Evolutionary conservation across 2,329 filamentous ascomycete species (phyloP).

Genomic region (Bipolaris cookei): DNA sequence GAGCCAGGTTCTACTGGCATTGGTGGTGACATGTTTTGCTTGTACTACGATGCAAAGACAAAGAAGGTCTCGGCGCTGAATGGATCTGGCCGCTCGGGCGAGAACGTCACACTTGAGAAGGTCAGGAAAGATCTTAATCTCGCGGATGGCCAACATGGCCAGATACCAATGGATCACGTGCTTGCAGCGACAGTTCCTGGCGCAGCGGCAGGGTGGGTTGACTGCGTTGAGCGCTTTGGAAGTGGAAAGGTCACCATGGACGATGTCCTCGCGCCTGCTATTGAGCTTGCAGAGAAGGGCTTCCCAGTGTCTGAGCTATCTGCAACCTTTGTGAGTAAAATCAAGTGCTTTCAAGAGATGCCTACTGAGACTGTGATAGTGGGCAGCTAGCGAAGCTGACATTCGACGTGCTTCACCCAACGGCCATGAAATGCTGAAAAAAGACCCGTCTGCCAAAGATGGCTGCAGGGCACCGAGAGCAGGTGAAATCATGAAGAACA

Average conservation of each 20-base stretch:
- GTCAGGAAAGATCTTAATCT: slow-evolving; percentile 74
- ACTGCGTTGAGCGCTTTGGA: slow-evolving; percentile 85
- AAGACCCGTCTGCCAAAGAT: slow-evolving; percentile 69
- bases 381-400: slow-evolving; percentile 67
- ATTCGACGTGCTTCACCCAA: slow-evolving; percentile 83
- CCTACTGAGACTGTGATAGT: slow-evolving; percentile 60
- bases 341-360: neutral
- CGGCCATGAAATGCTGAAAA: slow-evolving; percentile 84
- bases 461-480: slow-evolving; percentile 76
- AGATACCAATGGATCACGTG: slow-evolving; percentile 76
- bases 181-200: slow-evolving; percentile 88
- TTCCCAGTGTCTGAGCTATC: slow-evolving; percentile 87
- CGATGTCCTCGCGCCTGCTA: slow-evolving; percentile 81
- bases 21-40: slow-evolving; percentile 95
- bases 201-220: slow-evolving; percentile 90
- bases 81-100: slow-evolving; percentile 84
- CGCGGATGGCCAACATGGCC: slow-evolving; percentile 59
- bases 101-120: slow-evolving; percentile 70
- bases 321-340: slow-evolving; percentile 66
- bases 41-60: slow-evolving; percentile 85
- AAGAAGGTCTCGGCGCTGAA: slow-evolving; percentile 87
- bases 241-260: slow-evolving; percentile 80
- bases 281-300: slow-evolving; percentile 83
- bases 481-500: slow-evolving; percentile 90
- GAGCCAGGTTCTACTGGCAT: slow-evolving; percentile 94